A percentile compares a stretch with the other conserved stretches of the same genome.
Evolutionary conservation across 345 rosid genomes (phyloP).

Genomic region (Psidium guajava): DNA sequence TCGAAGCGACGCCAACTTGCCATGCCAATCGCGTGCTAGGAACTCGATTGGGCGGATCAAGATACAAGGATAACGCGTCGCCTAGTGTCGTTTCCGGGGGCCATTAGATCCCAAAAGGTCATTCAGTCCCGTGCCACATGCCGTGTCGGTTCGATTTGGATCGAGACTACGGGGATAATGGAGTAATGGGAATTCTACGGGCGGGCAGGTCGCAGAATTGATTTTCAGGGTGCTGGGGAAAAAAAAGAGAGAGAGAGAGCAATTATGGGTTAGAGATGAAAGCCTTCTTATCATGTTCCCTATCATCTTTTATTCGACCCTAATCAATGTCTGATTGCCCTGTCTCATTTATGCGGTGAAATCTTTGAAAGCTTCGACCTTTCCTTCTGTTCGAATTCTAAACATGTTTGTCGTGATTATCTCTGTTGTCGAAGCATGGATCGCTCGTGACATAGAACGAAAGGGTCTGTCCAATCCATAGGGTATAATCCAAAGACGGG

Average conservation of each 20-base stretch:
- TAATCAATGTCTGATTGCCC: slow-evolving; percentile 31
- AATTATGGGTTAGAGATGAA: not conserved
- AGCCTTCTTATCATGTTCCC: slow-evolving; percentile 34
- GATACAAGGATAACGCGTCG: not conserved
- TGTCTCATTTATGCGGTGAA: not conserved
- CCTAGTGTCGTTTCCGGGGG: not conserved
- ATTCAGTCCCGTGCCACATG: not conserved
- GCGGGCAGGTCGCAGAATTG: slow-evolving; percentile 2
- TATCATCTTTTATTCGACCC: slow-evolving; percentile 18
- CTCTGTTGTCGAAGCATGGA: not conserved
- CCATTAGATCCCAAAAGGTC: not conserved
- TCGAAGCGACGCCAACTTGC: not conserved
- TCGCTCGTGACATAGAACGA: not conserved
- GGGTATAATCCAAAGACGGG: not conserved
- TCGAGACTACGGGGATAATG: not conserved
- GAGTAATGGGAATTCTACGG: not conserved
- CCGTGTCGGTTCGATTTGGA: not conserved
- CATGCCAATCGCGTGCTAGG: not conserved
- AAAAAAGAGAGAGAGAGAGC: not conserved
- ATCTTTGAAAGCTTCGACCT: not conserved
- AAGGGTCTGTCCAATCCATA: not conserved
- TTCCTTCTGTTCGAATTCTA: not conserved
- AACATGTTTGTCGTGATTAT: not conserved
- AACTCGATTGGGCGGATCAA: not conserved
- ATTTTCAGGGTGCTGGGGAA: not conserved